Base-by-base conservation (phyloP, 1,284 basidiomycete species). In the Sporisorium exsertum region DNA sequence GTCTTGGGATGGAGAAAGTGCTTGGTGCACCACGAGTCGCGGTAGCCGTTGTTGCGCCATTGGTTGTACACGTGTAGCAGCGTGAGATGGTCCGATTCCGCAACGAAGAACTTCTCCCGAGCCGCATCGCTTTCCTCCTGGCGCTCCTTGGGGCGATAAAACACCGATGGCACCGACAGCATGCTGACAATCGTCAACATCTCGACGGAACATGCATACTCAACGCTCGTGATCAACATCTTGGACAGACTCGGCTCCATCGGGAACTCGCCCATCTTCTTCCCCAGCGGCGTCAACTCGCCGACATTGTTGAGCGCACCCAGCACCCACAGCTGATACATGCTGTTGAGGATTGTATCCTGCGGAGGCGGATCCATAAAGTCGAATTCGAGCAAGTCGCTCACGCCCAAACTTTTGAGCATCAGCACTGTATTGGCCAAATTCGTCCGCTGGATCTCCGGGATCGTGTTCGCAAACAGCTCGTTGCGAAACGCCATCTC, bases 261-360 rank as follows among this genome's bases (percentile, higher is more conserved):
- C 6, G 85, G 85, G 87, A 98, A 99, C 83, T 98, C 95, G 42
- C 94, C 94, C 95, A 99, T 99, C 87, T 96, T 97, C 52, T 93
- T 90, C 1, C 97, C 97, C 55, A 92, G 89, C 0, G 91, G 89
- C 3, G 97, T 99, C 64, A 99, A 88, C 86, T 98, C 93, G n/a
- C 97, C 96, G 26, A 96, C 91, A 79, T 98, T 98, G 88, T 99
- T 94, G 10, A 99, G 89, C 3, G 97, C 97, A 42, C 95, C 95
- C 16, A 99, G 91, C 5, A 97, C 95, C 96, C 97, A 99, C 24
- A 99, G 91, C 86, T 98, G 95, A 86, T 98, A 98, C 95, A 98
- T 98, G 3, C 94, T 97, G 85, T 97, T 97, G 24, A 86, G 60
- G 33, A 85, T 79, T 55, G 86, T 86, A 52, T 87, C 89, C 81